Conservation (phyloP, 2,329 filamentous ascomycete species). For the Alternaria rosae region DNA sequence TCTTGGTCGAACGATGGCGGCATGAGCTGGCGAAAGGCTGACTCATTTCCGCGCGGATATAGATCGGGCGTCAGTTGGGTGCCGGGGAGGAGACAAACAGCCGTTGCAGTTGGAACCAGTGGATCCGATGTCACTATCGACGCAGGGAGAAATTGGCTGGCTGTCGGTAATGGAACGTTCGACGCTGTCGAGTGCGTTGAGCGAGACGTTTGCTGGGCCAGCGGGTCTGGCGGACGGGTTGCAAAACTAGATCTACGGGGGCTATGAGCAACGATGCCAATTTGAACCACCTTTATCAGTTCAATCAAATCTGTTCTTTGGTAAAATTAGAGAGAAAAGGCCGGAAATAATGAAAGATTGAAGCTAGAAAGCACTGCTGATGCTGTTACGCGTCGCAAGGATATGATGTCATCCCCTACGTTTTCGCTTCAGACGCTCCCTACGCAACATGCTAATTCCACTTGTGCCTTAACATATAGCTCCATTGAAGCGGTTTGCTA, state of each 20-base stretch:
- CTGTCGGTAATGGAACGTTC: conserved; percentile 37
- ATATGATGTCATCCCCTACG: too few relatives aligned
- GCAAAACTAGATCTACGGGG: conserved; percentile 16
- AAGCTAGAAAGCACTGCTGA: too few relatives aligned
- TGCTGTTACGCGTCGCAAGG: too few relatives aligned
- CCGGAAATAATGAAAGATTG: too few relatives aligned
- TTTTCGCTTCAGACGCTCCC: too few relatives aligned
- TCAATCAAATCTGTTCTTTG: neutral
- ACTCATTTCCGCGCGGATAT: conserved; percentile 37
- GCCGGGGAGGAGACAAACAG: conserved; percentile 18
- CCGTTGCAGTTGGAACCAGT: conserved; percentile 37
- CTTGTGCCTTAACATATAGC: too few relatives aligned
- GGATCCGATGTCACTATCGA: conserved; percentile 40
- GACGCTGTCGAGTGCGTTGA: conserved; percentile 36
- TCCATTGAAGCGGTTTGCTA: too few relatives aligned
- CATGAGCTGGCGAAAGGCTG: conserved; percentile 25
- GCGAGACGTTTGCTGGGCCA: conserved; percentile 34
- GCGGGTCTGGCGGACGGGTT: conserved; percentile 32
- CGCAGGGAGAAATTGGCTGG: conserved; percentile 33
- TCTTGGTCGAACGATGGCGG: conserved; percentile 39
- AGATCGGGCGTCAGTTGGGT: conserved; percentile 38
- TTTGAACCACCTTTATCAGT: neutral
- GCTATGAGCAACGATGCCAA: neutral
- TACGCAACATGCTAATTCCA: too few relatives aligned
- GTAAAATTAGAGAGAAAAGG: too few relatives aligned